Conservation (phyloP, 352 stramenopile species). For the Blastocystis sp. region DNA sequence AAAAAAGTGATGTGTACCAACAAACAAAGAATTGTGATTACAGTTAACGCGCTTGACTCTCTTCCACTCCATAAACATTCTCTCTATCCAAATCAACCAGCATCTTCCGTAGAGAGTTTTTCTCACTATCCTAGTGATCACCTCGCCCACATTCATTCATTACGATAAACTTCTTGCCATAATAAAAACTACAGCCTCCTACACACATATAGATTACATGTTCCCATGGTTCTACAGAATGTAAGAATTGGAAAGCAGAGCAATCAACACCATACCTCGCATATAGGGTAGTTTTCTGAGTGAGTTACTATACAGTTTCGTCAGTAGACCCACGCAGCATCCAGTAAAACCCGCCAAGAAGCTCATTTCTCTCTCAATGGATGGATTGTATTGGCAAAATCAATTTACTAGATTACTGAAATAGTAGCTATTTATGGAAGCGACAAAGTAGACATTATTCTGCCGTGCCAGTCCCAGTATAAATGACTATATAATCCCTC, state of each 20-base stretch:
- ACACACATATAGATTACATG: conserved; percentile 58
- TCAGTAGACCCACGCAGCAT: conserved; percentile 23
- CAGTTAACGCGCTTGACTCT: background rate
- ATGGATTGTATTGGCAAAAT: too few relatives aligned
- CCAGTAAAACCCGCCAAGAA: conserved; percentile 51
- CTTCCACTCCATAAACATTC: conserved; percentile 52
- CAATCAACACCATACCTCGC: background rate
- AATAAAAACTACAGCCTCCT: conserved; percentile 33
- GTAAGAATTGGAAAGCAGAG: background rate
- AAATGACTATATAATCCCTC: background rate
- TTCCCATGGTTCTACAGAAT: conserved; percentile 56
- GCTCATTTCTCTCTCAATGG: background rate
- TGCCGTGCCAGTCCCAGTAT: background rate
- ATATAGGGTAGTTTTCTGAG: conserved; percentile 55
- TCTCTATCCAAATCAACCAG: conserved; percentile 56
- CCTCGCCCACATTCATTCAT: background rate
- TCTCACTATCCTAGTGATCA: conserved; percentile 1
- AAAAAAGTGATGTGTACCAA: too few relatives aligned
- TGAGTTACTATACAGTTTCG: conserved; percentile 41
- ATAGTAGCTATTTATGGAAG: too few relatives aligned
- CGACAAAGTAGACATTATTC: background rate
- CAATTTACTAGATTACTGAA: too few relatives aligned
- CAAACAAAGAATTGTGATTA: too few relatives aligned
- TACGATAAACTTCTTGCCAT: conserved; percentile 58
- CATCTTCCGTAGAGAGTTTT: conserved; percentile 22